phyloP scores from a whole-genome alignment of 2,329 filamentous ascomycete species.

The Calonectria leucothoes region DNA sequence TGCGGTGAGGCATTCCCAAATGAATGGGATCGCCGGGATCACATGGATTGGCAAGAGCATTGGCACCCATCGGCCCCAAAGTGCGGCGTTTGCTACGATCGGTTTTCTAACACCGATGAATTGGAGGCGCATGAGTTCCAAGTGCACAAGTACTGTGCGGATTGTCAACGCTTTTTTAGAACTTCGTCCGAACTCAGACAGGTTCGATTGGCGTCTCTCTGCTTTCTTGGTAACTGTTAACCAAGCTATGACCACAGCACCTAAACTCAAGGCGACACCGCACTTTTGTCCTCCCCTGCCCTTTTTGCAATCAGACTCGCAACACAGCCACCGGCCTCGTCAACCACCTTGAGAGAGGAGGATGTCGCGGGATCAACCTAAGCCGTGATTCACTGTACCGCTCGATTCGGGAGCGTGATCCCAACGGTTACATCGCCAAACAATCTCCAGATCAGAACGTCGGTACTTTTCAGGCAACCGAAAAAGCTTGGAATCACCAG shows the following conservation, averaged over 20 bases:
- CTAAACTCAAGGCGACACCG: slow-evolving; percentile 62
- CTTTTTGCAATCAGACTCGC: slow-evolving; percentile 62
- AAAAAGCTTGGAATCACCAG: slow-evolving; percentile 53
- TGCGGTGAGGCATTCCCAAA: slow-evolving; percentile 40
- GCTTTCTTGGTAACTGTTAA: background rate
- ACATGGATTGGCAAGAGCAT: slow-evolving; percentile 46
- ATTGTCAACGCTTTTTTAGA: slow-evolving; percentile 48
- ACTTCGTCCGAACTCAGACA: slow-evolving; percentile 35
- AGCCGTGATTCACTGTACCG: slow-evolving; percentile 61
- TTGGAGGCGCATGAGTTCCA: slow-evolving; percentile 43
- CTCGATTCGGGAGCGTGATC: slow-evolving; percentile 59
- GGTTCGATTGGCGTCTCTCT: background rate
- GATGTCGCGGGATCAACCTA: slow-evolving; percentile 60
- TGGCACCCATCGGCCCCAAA: slow-evolving; percentile 31
- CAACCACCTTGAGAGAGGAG: slow-evolving; percentile 67
- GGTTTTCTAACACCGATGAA: background rate
- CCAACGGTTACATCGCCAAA: slow-evolving; percentile 60
- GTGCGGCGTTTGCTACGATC: slow-evolving; percentile 43
- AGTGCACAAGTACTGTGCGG: slow-evolving; percentile 46
- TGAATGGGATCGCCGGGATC: slow-evolving; percentile 35
- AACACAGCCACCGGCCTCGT: slow-evolving; percentile 64
- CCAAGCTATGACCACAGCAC: slow-evolving; percentile 55
- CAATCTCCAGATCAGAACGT: slow-evolving; percentile 60
- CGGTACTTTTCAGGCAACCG: slow-evolving; percentile 51
- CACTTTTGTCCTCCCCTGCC: slow-evolving; percentile 54